Conservation (phyloP, 192 early-diverging fungal genomes). For the Paraglomus occultum region DNA sequence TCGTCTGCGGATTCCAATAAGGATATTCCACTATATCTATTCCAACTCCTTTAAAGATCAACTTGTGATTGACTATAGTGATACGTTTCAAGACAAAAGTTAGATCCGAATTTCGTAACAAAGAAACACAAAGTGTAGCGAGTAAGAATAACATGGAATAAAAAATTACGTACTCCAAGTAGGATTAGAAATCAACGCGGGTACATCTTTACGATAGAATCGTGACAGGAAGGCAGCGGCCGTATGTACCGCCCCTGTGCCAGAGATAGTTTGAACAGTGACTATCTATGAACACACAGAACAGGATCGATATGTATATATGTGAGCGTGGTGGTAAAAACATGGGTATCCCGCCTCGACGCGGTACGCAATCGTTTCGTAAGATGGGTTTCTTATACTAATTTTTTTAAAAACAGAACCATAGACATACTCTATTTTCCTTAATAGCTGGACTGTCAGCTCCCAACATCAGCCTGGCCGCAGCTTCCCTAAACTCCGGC, state of each 20-base stretch:
- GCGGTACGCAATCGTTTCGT: too few relatives aligned
- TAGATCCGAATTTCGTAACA: not conserved
- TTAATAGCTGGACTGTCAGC: conserved; percentile 64
- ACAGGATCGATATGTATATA: not conserved
- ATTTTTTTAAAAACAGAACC: not conserved
- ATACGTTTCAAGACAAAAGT: conserved; percentile 2
- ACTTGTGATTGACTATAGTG: conserved; percentile 77
- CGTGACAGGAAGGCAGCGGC: conserved; percentile 80
- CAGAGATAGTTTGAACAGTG: conserved; percentile 89
- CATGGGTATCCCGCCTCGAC: too few relatives aligned
- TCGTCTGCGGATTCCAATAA: conserved; percentile 83
- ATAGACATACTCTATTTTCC: conserved; percentile 61
- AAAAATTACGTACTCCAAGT: conserved; percentile 78
- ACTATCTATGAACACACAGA: conserved; percentile 32
- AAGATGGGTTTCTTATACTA: too few relatives aligned
- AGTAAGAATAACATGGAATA: conserved; percentile 29
- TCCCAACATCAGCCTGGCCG: conserved; percentile 82
- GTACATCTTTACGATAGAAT: conserved; percentile 61
- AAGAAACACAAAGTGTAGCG: not conserved
- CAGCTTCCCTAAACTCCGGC: conserved; percentile 73
- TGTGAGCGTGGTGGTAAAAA: too few relatives aligned
- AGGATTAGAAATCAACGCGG: conserved; percentile 88
- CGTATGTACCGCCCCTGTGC: conserved; percentile 87
- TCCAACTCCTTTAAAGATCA: conserved; percentile 85
- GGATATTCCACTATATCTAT: conserved; percentile 81